Evolutionary conservation across 441 rosid species (phyloP), one percentile per base, ranked within the genome.

Genomic region (Melastoma candidum): DNA sequence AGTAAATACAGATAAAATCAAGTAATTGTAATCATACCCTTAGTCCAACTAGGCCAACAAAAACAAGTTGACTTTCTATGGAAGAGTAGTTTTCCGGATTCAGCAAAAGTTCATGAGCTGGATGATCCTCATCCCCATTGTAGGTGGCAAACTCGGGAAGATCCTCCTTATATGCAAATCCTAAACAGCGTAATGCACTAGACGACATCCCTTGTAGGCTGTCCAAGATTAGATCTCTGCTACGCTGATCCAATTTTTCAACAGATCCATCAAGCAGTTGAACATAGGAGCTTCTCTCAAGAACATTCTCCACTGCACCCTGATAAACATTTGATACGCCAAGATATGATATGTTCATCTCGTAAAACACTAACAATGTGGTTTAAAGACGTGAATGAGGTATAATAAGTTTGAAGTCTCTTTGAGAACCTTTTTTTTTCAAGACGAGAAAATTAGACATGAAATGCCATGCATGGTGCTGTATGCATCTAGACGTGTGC

Each of bases 301-400:
- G 63, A 49, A 90, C 10, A 66, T 82, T 81, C 56, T 90, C 97
- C 9, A 90, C 97, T 1, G 96, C 97, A 69, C 97, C 97, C 97
- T 90, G 82, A 61, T 70, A 71, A 29, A 47, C 58, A 57, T 8
- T 17, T 7, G 53, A 49, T 8, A 11, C 12, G 75, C 77, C 70
- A 61, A 72, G 41, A 32, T 32, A 32, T 32, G 8, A 6, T 32
- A 1, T 2, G 41, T 32, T 32, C 41, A 32, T 32, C 8, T 32
- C 8, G 6, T 8, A 32, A 32, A 32, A 32, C 5, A 32, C 41
- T 32, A 32, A 32, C 41, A 32, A 32, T 1, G 7, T 32, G 41
- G 41, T 32, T 32, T 8, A 32, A 32, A 32, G 41, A 32, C 41
- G 8, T 8, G 8, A 3, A 32, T 32, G 41, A 4, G 41, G 41